Conservation (phyloP, 2,329 filamentous ascomycete genomes). For the Fusarium sp. region DNA sequence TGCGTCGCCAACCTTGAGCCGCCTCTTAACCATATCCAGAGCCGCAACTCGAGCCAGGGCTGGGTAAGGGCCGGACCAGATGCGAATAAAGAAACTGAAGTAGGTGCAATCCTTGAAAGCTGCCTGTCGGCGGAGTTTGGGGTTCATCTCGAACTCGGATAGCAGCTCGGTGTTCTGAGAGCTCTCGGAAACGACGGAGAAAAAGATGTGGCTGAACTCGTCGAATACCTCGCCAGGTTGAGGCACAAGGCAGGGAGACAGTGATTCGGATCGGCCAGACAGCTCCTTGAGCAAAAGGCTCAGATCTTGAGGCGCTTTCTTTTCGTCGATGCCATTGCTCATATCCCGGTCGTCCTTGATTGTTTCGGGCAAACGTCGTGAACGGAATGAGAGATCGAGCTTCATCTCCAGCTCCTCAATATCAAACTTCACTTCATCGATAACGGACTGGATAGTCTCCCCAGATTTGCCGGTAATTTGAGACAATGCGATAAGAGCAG, state of each 20-base stretch:
- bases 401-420: conserved; percentile 80
- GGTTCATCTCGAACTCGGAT: conserved; percentile 64
- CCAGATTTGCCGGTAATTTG: conserved; percentile 69
- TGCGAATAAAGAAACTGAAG: conserved; percentile 79
- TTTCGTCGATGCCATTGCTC: conserved; percentile 42
- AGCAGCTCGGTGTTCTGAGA: conserved; percentile 55
- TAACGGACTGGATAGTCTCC: conserved; percentile 73
- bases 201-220: conserved; percentile 69
- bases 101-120: conserved; percentile 74
- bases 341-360: conserved; percentile 61
- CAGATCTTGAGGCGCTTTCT: conserved; percentile 54
- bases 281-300: conserved; percentile 56
- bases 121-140: conserved; percentile 65
- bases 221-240: conserved; percentile 65
- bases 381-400: conserved; percentile 76
- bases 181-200: conserved; percentile 63
- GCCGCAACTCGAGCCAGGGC: conserved; percentile 76
- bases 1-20: conserved; percentile 64
- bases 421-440: conserved; percentile 76
- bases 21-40: conserved; percentile 71
- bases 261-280: conserved; percentile 51
- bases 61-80: conserved; percentile 80
- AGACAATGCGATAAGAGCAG: conserved; percentile 74
- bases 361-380: conserved; percentile 62
- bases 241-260: conserved; percentile 65